Evolutionary conservation across 495 filamentous ascomycete species (phyloP), one percentile per base, ranked within the genome.

Genomic region (Tuber calosporum): DNA sequence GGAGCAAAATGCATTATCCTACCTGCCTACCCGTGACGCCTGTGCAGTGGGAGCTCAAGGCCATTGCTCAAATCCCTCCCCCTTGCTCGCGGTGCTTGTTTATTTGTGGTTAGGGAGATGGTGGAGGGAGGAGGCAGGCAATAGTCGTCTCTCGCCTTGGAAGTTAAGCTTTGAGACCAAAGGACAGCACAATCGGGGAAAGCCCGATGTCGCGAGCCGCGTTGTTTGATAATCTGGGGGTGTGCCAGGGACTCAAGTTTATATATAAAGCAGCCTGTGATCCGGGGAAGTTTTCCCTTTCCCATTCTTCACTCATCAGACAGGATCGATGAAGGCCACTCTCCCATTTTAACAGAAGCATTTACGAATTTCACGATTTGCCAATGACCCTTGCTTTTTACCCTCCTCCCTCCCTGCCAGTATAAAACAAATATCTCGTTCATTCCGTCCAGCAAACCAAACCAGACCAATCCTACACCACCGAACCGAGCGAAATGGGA

Each of bases 301-400:
- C 53, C 30, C 53, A 1, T 34, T 62, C 26, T 62, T 62, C 53
- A 62, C 53, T 15, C 53, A 34, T 15, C 26, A 19, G 6, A 62
- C 26, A 34, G 53, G 26, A 30, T 34, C 5, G 53, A 34, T 3
- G 53, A 62, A 5, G 53, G 53, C 26, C 26, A 34, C 4, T 62
- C 53, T 62, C 3, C 53, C 4, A 62, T 34, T 30, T 34, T 1
- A 62, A 17, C 48, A n/a, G 8, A 58, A 58, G 48, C 41, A 38
- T 38, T 71, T 40, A 75, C 74, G 34, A 68, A 53, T 38, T 39
- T 48, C 26, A 67, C 69, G 22, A 45, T 34, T 62, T 34, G 26
- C 53, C 11, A 26, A 39, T 30, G 39, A 15, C 20, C 74, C 22
- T 30, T 48, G 45, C 45, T 66, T 34, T 67, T 38, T 62, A 36